Evolutionary conservation across 176 grass and related monocot species (phyloP).

Genomic region (Triticum aestivum): DNA sequence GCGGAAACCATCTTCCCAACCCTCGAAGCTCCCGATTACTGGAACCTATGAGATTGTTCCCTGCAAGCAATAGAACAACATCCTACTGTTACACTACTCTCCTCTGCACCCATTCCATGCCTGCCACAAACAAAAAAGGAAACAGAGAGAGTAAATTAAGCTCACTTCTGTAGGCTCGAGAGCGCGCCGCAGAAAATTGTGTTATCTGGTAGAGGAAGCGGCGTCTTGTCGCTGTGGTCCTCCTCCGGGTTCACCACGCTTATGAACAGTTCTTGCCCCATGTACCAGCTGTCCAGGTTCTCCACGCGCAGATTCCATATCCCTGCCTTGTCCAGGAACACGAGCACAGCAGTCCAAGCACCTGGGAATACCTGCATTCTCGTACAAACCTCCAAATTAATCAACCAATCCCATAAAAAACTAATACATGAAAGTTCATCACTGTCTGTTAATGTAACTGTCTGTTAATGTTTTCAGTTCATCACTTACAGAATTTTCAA

Average conservation of each 20-base stretch:
- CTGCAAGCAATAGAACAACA: constrained; percentile 43
- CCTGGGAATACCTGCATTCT: constrained; percentile 81
- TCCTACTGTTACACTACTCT: not conserved
- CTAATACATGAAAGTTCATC: not conserved
- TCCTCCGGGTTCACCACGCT: constrained; percentile 91
- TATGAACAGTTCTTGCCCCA: constrained; percentile 88
- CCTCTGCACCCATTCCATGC: not conserved
- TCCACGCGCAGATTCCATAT: constrained; percentile 88
- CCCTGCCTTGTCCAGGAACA: constrained; percentile 91
- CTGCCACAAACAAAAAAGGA: not conserved
- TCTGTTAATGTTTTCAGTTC: not conserved
- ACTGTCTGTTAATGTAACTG: not conserved
- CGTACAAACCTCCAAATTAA: not conserved
- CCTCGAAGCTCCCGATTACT: constrained; percentile 57
- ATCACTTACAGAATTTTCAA: not conserved
- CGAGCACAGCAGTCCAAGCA: constrained; percentile 88
- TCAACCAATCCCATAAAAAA: not conserved
- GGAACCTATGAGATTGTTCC: constrained; percentile 74
- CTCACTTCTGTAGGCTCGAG: constrained; percentile 85
- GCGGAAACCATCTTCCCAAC: constrained; percentile 25
- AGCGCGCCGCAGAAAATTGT: constrained; percentile 87
- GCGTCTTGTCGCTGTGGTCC: constrained; percentile 43
- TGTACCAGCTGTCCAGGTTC: constrained; percentile 90
- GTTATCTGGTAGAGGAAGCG: constrained; percentile 67
- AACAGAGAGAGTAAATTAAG: not conserved